Conservation (phyloP, 1,284 basidiomycete genomes). For the Boletus semigastroideus region DNA sequence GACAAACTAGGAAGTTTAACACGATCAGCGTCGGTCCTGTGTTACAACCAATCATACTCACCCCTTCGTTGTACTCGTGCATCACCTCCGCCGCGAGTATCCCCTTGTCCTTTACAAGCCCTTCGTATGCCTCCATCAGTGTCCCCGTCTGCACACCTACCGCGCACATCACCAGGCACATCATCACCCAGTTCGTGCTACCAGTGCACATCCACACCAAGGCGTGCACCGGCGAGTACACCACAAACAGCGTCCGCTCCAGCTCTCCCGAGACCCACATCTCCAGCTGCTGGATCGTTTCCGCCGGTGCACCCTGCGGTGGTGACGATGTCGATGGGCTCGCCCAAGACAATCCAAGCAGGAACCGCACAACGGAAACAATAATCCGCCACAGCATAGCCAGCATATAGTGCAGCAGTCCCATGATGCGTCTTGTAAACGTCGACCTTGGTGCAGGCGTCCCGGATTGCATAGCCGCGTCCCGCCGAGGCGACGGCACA, state of each 20-base stretch:
- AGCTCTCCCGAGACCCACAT: constrained; percentile 77
- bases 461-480: constrained; percentile 36
- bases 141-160: constrained; percentile 59
- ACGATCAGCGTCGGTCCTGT: neutral
- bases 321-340: constrained; percentile 44
- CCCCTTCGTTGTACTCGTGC: constrained; percentile 83
- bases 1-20: constrained; percentile 59
- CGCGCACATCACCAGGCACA: constrained; percentile 61
- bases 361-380: constrained; percentile 59
- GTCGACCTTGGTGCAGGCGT: constrained; percentile 37
- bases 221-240: constrained; percentile 77
- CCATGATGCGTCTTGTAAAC: constrained; percentile 26
- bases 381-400: constrained; percentile 46
- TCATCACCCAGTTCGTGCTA: constrained; percentile 72
- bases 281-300: constrained; percentile 65
- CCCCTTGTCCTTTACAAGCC: constrained; percentile 70
- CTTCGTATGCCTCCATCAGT: constrained; percentile 45
- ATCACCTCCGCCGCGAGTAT: constrained; percentile 80
- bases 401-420: constrained; percentile 26
- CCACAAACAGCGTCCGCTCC: constrained; percentile 63
- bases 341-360: constrained; percentile 58
- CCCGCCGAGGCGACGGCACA: constrained; percentile 49
- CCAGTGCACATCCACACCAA: constrained; percentile 70
- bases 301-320: constrained; percentile 43
- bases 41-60: constrained; percentile 29